Evolutionary conservation across 1,284 basidiomycete species (phyloP).

Genomic region (Ustilago lituana): DNA sequence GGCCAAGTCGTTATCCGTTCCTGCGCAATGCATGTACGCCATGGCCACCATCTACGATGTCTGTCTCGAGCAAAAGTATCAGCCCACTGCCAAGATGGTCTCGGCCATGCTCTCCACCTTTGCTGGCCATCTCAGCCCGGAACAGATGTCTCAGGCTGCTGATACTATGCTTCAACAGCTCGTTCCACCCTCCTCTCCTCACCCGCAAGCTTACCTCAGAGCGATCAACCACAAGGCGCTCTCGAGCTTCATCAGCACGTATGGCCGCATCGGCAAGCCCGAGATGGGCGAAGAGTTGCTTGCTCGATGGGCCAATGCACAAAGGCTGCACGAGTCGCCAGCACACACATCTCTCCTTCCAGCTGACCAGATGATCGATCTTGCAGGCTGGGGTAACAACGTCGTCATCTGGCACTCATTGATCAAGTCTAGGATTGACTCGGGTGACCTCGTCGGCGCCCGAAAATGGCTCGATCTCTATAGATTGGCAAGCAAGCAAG

Average conservation of each 20-base stretch:
- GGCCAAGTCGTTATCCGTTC: constrained; percentile 27
- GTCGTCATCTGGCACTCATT: constrained; percentile 27
- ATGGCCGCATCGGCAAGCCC: constrained; percentile 11
- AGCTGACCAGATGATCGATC: constrained; percentile 7
- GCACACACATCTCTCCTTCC: background rate
- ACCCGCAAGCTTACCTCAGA: background rate
- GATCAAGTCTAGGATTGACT: constrained; percentile 19
- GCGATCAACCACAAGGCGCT: constrained; percentile 22
- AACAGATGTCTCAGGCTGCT: constrained; percentile 16
- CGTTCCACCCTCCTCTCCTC: background rate
- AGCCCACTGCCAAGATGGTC: constrained; percentile 24
- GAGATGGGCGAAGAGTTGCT: constrained; percentile 26
- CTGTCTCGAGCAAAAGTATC: constrained; percentile 4
- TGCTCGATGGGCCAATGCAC: constrained; percentile 20
- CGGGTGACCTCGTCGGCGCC: constrained; percentile 21
- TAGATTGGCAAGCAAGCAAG: constrained; percentile 3
- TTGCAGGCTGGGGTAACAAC: constrained; percentile 37
- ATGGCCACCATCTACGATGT: constrained; percentile 41
- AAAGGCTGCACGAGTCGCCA: background rate
- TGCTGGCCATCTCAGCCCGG: constrained; percentile 1
- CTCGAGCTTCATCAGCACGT: constrained; percentile 21
- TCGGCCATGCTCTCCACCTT: constrained; percentile 35
- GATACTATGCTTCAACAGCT: constrained; percentile 6
- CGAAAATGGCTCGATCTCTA: constrained; percentile 34
- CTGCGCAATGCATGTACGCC: constrained; percentile 40